Conservation (phyloP, 306 rosid species). For the Glycine latifolia region DNA sequence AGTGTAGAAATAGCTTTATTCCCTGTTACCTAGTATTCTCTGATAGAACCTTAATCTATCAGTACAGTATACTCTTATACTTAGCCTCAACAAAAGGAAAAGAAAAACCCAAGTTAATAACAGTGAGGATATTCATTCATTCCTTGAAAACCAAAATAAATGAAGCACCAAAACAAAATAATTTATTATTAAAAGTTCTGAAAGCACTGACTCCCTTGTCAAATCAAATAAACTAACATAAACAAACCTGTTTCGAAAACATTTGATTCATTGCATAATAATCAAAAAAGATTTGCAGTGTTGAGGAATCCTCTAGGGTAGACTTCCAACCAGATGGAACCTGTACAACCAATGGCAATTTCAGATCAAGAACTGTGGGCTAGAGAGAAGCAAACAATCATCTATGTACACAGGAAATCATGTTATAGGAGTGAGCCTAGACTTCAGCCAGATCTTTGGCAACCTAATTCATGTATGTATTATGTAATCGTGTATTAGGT, state of each 20-base stretch:
- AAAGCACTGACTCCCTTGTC: not conserved
- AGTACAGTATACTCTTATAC: too few species aligned
- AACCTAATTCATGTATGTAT: too few species aligned
- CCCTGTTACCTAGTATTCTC: too few species aligned
- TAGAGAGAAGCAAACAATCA: conserved; percentile 13
- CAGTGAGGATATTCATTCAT: not conserved
- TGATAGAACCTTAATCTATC: too few species aligned
- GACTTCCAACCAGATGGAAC: conserved; percentile 56
- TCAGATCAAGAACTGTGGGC: conserved; percentile 37
- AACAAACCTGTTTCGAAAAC: conserved; percentile 60
- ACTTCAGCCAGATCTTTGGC: too few species aligned
- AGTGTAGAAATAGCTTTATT: too few species aligned
- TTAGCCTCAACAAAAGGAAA: too few species aligned
- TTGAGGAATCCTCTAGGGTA: conserved; percentile 54
- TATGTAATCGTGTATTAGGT: too few species aligned
- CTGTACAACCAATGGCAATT: conserved; percentile 41
- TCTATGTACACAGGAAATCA: too few species aligned
- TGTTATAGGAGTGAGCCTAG: too few species aligned
- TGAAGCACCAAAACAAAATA: not conserved
- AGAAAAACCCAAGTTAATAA: not conserved
- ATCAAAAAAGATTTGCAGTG: conserved; percentile 59
- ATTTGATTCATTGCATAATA: conserved; percentile 58
- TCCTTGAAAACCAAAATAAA: not conserved
- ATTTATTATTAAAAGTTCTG: not conserved
- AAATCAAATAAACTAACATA: not conserved